Percentiles rank a stretch among this genome's conserved stretches.
These are phyloP conservation scores for Tetraselmis chui DNA, from an alignment of 139 green algal genomes.

Conservation along the genomic window DNA sequence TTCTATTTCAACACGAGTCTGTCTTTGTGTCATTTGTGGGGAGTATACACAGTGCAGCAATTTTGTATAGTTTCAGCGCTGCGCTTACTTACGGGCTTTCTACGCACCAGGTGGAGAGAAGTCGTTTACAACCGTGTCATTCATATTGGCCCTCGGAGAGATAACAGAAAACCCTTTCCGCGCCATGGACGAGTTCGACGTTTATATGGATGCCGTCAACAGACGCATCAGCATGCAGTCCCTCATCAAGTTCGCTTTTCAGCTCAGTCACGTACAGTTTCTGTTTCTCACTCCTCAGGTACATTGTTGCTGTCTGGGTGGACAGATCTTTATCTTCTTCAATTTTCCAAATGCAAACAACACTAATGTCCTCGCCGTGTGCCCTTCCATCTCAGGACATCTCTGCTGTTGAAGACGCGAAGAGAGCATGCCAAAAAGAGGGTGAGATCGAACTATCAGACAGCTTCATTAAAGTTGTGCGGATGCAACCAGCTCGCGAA, in stretches of 20 bases:
- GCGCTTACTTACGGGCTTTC: background rate
- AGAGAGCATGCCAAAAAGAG: constrained; percentile 13
- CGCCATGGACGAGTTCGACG: constrained; percentile 85
- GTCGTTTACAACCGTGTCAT: constrained; percentile 80
- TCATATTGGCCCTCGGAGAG: constrained; percentile 77
- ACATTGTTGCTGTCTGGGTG: too few species aligned
- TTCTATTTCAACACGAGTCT: too few species aligned
- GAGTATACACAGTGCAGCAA: too few species aligned
- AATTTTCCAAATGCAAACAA: too few species aligned
- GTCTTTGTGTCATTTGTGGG: too few species aligned
- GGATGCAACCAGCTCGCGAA: constrained; percentile 30
- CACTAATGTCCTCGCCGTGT: too few species aligned
- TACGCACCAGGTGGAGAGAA: constrained; percentile 71
- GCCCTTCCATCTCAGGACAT: constrained; percentile 23
- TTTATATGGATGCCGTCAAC: constrained; percentile 77
- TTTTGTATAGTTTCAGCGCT: too few species aligned
- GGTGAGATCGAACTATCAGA: constrained; percentile 14
- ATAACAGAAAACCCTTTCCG: constrained; percentile 68
- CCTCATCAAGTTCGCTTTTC: constrained; percentile 63
- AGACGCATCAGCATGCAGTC: constrained; percentile 51
- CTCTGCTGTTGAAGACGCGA: constrained; percentile 25
- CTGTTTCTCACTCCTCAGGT: constrained; percentile 76
- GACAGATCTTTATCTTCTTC: too few species aligned
- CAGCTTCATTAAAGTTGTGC: constrained; percentile 33
- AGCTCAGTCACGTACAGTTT: constrained; percentile 56